phyloP scores from a whole-genome alignment of 108 stramenopile genomes.

The Cyclotella choctawhatcheeana region DNA sequence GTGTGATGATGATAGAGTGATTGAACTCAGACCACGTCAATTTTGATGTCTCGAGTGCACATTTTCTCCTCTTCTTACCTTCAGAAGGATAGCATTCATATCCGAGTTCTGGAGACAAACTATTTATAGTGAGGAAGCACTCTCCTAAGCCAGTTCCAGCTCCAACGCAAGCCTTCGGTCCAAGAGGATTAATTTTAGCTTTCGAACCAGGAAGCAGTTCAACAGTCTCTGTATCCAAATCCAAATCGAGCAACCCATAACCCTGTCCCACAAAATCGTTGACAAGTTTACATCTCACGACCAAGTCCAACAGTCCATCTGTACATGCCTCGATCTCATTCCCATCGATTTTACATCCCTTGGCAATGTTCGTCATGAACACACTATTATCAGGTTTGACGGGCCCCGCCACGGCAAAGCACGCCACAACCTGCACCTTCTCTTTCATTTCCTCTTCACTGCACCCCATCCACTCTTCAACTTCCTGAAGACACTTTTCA shows the following conservation, averaged over 20 bases:
- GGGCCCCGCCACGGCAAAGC: constrained; percentile 93
- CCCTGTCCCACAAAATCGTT: constrained; percentile 98
- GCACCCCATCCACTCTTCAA: constrained; percentile 36
- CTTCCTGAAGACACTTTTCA: constrained; percentile 62
- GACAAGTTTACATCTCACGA: constrained; percentile 77
- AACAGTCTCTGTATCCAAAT: constrained; percentile 56
- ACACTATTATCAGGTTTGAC: constrained; percentile 81
- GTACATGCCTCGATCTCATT: constrained; percentile 60
- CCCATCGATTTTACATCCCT: constrained; percentile 66
- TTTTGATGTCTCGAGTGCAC: too few species aligned
- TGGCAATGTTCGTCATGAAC: constrained; percentile 81
- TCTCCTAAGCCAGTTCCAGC: constrained; percentile 98
- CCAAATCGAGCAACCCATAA: constrained; percentile 93
- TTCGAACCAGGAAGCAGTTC: constrained; percentile 64
- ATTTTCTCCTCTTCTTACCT: constrained; percentile 23
- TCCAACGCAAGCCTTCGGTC: constrained; percentile 94
- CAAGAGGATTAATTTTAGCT: constrained; percentile 56
- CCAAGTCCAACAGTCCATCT: constrained; percentile 37
- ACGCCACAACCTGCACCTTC: constrained; percentile 63
- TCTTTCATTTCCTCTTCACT: constrained; percentile 23
- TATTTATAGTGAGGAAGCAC: constrained; percentile 84
- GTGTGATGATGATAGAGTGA: too few species aligned
- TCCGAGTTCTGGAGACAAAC: constrained; percentile 38
- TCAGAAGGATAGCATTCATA: constrained; percentile 96
- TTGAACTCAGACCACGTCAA: too few species aligned